Evolutionary conservation across 148 eudicot species (phyloP), one percentile per base, ranked within the genome.

Genomic region (Chenopodium quinoa): DNA sequence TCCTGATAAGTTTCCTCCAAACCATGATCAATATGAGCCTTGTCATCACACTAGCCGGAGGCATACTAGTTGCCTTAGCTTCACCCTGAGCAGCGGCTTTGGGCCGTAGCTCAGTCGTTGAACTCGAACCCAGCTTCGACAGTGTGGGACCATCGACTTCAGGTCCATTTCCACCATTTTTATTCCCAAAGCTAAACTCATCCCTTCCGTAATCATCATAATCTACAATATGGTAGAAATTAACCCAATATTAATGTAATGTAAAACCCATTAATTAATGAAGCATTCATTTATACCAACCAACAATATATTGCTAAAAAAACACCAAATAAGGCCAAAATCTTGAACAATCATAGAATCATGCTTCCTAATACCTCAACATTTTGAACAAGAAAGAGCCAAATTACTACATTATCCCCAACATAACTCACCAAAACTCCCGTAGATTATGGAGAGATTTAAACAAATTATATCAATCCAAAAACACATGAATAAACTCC

Each of bases 121-220:
- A 93, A 89, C 94, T 93, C 14, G 98, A 93, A 17, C 99, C 99
- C 3, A 92, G 88, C 87, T 93, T 96, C 7, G 98, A 93, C 37
- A 95, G 83, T 0, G 90, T 88, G 0, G 99, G 97, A 8, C 93
- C 98, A 6, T 90, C 93, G 0, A 84, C 89, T 1, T 87, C 89
- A 8, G 72, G 75, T 48, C 90, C 97, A 48, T 73, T 73, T 2
- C 74, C 87, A 58, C 79, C 92, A 4, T 78, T 78, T 81, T 74
- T 89, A 84, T 95, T 90, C 7, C 95, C 94, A 76, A 92, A 93
- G 75, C 94, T 92, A 52, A 91, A 95, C 81, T 91, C 96, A 58
- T 95, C 97, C 23, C 94, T 90, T 13, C 97, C 92, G 79, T 88
- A 96, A 66, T 91, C 92, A 81, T 92, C 99, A 84, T 93, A 96